These are phyloP conservation scores for Phanerochaete carnosa DNA, from an alignment of 768 basidiomycete species.

Conservation along the genomic window DNA sequence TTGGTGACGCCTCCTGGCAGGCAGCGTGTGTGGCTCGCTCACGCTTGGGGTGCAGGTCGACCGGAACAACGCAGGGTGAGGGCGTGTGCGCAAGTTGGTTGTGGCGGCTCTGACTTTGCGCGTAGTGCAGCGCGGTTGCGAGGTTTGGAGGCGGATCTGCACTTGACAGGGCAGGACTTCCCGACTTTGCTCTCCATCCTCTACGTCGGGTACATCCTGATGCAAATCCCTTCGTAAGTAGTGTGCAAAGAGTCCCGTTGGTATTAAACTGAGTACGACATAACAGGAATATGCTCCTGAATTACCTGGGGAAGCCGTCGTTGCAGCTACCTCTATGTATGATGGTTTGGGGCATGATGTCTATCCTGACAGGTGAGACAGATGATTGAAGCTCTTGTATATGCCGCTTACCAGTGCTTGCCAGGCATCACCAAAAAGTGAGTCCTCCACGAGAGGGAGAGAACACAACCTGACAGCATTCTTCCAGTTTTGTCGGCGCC, in stretches of 20 bases:
- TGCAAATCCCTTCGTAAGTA: conserved; percentile 75
- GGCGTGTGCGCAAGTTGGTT: not conserved
- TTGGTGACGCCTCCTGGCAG: not conserved
- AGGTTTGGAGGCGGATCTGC: conserved; percentile 68
- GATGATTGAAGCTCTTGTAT: not conserved
- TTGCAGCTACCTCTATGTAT: conserved; percentile 64
- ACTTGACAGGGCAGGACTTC: conserved; percentile 62
- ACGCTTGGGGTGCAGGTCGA: conserved; percentile 44
- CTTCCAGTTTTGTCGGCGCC: conserved; percentile 48
- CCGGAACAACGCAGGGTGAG: conserved; percentile 67
- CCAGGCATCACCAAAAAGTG: conserved; percentile 20
- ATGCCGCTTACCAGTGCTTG: not conserved
- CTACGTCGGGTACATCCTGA: conserved; percentile 71
- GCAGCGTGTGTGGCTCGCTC: not conserved
- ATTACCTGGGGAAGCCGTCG: conserved; percentile 65
- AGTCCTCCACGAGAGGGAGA: conserved; percentile 3
- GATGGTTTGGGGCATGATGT: conserved; percentile 57
- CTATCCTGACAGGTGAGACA: conserved; percentile 41
- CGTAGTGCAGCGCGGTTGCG: conserved; percentile 66
- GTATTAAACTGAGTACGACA: not conserved
- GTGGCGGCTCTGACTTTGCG: not conserved
- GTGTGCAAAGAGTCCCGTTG: not conserved
- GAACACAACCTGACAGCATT: not conserved
- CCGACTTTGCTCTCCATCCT: conserved; percentile 64
- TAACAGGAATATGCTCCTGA: conserved; percentile 65